These are phyloP conservation scores for Nakazawaea populi DNA, from an alignment of 805 yeast species.

Conservation along the genomic window DNA sequence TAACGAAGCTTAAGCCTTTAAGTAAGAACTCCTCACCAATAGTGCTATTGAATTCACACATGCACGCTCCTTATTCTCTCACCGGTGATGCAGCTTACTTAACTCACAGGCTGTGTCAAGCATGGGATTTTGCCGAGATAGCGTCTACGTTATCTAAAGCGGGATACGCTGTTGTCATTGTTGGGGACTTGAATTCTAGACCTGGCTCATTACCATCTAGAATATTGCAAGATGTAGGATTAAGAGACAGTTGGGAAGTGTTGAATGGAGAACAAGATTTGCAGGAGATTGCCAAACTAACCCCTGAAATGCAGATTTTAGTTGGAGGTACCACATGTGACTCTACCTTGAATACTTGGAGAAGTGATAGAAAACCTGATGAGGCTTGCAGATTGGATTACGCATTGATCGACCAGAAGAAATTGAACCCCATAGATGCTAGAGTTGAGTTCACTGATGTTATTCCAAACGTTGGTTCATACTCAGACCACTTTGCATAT, in stretches of 20 bases:
- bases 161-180: constrained; percentile 82
- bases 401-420: constrained; percentile 63
- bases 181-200: constrained; percentile 87
- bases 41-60: constrained; percentile 84
- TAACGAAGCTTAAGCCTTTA: constrained; percentile 58
- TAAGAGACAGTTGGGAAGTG: constrained; percentile 80
- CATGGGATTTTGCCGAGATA: constrained; percentile 85
- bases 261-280: constrained; percentile 44
- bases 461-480: constrained; percentile 64
- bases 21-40: constrained; percentile 43
- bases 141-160: constrained; percentile 56
- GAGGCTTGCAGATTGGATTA: constrained; percentile 91
- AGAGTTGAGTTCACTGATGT: constrained; percentile 68
- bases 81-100: constrained; percentile 85
- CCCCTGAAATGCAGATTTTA: constrained; percentile 57
- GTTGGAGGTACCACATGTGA: constrained; percentile 89
- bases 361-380: constrained; percentile 42
- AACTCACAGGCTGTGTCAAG: constrained; percentile 90
- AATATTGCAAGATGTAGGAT: constrained; percentile 62
- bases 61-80: constrained; percentile 92
- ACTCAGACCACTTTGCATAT: constrained; percentile 92
- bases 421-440: constrained; percentile 53
- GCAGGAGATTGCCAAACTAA: constrained; percentile 35
- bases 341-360: constrained; percentile 82
- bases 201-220: constrained; percentile 83